Conservation (phyloP, 129 eudicot species). For the Mikania micrantha region DNA sequence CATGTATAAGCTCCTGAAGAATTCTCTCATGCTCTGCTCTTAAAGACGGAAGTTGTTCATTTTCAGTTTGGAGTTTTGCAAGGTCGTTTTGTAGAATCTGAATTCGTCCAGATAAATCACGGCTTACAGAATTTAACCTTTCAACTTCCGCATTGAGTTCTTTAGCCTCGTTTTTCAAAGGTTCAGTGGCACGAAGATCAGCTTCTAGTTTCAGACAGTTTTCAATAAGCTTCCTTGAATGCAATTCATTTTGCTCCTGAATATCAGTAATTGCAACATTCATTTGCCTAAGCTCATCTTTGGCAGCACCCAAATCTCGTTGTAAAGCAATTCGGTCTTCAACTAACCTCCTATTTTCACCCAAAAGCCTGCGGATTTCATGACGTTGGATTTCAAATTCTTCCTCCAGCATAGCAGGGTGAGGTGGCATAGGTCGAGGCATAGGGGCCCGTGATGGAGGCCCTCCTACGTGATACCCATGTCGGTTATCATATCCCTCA, state of each 20-base stretch:
- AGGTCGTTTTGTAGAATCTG: conserved; percentile 57
- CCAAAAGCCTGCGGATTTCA: conserved; percentile 78
- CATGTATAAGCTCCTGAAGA: conserved; percentile 75
- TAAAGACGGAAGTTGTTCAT: conserved; percentile 65
- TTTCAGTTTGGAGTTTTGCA: conserved; percentile 57
- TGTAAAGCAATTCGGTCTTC: conserved; percentile 72
- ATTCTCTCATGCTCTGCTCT: conserved; percentile 71
- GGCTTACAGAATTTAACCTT: conserved; percentile 49
- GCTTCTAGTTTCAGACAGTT: conserved; percentile 74
- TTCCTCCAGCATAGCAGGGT: conserved; percentile 81
- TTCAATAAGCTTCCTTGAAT: conserved; percentile 73
- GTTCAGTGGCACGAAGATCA: conserved; percentile 80
- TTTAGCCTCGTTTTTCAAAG: conserved; percentile 55
- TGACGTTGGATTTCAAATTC: conserved; percentile 78
- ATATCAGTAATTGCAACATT: conserved; percentile 57
- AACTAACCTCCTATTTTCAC: conserved; percentile 69
- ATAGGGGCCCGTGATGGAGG: conserved; percentile 50
- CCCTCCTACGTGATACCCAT: conserved; percentile 50
- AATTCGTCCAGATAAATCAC: conserved; percentile 56
- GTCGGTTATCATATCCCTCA: conserved; percentile 57
- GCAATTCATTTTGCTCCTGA: conserved; percentile 61
- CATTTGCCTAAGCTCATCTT: conserved; percentile 69
- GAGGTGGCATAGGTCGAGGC: conserved; percentile 56
- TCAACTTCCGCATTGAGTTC: conserved; percentile 71
- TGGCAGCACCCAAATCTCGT: conserved; percentile 63